Conservation (phyloP, 1,284 basidiomycete genomes). For the Moesziomyces sp. region DNA sequence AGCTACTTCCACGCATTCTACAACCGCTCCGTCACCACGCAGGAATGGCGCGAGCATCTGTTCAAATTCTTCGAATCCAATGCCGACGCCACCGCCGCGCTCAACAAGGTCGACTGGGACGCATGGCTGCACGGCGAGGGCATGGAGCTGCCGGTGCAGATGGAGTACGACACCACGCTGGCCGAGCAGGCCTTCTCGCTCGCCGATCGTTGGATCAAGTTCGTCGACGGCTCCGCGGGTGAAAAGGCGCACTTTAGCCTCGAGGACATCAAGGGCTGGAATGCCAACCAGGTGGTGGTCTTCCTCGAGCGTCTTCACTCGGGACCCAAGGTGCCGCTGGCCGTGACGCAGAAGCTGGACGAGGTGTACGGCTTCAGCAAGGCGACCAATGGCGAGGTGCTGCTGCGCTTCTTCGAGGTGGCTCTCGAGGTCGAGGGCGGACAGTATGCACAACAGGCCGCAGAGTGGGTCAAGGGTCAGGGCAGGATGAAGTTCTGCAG, state of each 20-base stretch:
- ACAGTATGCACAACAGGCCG: conserved; percentile 70
- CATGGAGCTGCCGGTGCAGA: conserved; percentile 77
- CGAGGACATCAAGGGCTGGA: conserved; percentile 61
- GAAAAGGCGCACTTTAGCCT: conserved; percentile 38
- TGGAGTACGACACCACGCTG: conserved; percentile 84
- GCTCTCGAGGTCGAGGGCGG: conserved; percentile 69
- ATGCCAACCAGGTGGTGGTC: conserved; percentile 68
- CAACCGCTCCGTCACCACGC: conserved; percentile 85
- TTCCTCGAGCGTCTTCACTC: conserved; percentile 71
- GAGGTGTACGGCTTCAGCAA: conserved; percentile 69
- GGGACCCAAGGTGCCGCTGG: conserved; percentile 63
- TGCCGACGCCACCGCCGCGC: conserved; percentile 70
- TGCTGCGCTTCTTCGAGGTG: conserved; percentile 71
- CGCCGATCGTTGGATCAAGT: conserved; percentile 79
- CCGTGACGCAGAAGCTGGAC: conserved; percentile 68
- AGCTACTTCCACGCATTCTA: conserved; percentile 75
- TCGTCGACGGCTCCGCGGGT: conserved; percentile 27
- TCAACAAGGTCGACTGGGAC: conserved; percentile 77
- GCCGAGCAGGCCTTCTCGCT: conserved; percentile 76
- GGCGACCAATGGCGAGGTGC: conserved; percentile 70
- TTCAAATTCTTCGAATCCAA: conserved; percentile 77
- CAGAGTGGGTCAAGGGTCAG: conserved; percentile 71
- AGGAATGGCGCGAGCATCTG: conserved; percentile 87
- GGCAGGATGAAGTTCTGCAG: conserved; percentile 71
- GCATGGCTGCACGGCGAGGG: conserved; percentile 90